Evolutionary conservation across 2,329 filamentous ascomycete species (phyloP), one percentile per base, ranked within the genome.

Genomic region (Phoma sp.): DNA sequence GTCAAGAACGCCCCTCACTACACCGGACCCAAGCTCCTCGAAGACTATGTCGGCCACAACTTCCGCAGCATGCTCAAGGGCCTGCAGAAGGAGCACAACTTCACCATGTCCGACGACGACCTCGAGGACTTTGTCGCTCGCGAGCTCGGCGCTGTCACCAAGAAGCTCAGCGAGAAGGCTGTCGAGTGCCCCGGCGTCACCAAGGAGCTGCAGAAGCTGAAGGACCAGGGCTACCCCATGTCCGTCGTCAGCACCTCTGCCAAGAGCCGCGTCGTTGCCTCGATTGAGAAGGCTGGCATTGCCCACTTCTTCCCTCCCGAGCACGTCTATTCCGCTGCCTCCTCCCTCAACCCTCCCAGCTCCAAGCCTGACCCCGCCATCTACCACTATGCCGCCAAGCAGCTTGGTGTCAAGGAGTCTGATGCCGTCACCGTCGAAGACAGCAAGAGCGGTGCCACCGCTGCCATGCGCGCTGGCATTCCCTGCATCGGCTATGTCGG

Each of bases 321-420:
- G 64, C 83, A 87, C 64, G 83, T 96, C 73, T 96, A 90, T 83
- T 91, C 87, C 37, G 92, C 92, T 49, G 91, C 91, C 52, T 91
- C 87, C 26, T 91, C 87, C 53, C 83, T 96, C 65, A 80, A 84
- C 52, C 85, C 81, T 69, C 92, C 92, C n/a, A 93, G 91, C 49
- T 90, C 87, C 76, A 96, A 96, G 84, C 92, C 92, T 14, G 90
- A 96, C 77, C 92, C 93, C 15, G 90, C 91, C 63, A 89, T 96
- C 77, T 96, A 96, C 80, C 77, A 92, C 60, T 84, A 88, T 74
- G 90, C 92, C 18, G 84, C 92, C 72, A 78, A 92, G 77, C 79
- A 85, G 71, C 82, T 96, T 45, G 88, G 88, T 57, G 89, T 89
- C 77, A 84, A 83, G 67, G 80, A 91, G 1, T 79, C 80, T 39